Evolutionary conservation across 306 rosid genomes (phyloP).

Genomic region (Citrullus mucosospermus): DNA sequence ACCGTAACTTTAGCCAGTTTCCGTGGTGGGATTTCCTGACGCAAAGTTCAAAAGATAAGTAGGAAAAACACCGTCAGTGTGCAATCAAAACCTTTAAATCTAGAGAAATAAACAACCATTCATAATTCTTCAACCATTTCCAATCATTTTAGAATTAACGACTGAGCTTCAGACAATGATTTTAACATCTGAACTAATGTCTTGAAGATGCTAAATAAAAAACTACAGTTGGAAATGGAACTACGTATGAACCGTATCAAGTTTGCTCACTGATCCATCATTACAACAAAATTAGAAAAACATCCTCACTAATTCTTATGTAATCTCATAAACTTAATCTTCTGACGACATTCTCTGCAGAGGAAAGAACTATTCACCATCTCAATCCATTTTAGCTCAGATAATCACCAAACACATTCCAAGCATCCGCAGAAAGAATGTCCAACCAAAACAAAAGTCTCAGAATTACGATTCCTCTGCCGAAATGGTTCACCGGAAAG

Average conservation of each 20-base stretch:
- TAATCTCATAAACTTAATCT: neutral
- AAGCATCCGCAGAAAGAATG: neutral
- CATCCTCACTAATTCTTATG: neutral
- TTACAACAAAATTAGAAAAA: neutral
- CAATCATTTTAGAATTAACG: neutral
- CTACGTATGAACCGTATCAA: neutral
- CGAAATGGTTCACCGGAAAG: neutral
- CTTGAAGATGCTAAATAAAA: neutral
- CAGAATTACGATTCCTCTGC: neutral
- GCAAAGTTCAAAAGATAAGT: neutral
- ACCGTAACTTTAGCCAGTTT: constrained; percentile 13
- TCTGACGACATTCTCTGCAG: neutral
- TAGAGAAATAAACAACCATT: neutral
- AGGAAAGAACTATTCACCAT: neutral
- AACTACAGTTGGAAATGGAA: neutral
- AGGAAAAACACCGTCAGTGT: neutral
- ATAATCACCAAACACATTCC: neutral
- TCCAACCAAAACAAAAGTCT: neutral
- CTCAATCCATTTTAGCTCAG: neutral
- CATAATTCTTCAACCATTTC: neutral
- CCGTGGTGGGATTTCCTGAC: constrained; percentile 17
- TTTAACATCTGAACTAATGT: neutral
- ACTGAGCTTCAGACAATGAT: neutral
- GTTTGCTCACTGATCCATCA: neutral
- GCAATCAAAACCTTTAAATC: neutral